These are phyloP conservation scores for Cercospora sp. DNA, from an alignment of 2,329 filamentous ascomycete genomes.

Conservation along the genomic window DNA sequence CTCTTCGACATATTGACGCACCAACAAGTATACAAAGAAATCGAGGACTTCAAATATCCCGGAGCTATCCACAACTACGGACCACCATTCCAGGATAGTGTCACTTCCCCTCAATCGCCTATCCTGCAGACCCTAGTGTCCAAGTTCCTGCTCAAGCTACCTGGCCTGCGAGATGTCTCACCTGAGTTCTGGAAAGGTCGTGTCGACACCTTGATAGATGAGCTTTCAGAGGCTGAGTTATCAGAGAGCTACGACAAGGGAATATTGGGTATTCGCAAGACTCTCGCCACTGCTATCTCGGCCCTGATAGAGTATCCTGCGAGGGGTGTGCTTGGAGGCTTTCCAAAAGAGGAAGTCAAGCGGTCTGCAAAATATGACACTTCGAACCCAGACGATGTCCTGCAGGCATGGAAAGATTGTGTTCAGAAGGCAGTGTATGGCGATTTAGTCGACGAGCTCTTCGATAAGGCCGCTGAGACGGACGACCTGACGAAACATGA, in stretches of 20 bases:
- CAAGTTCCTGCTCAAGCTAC: slow-evolving; percentile 64
- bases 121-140: slow-evolving; percentile 68
- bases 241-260: slow-evolving; percentile 84
- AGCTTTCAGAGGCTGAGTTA: slow-evolving; percentile 66
- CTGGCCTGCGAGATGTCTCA: slow-evolving; percentile 64
- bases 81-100: slow-evolving; percentile 61
- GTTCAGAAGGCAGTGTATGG: slow-evolving; percentile 68
- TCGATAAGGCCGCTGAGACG: slow-evolving; percentile 60
- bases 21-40: slow-evolving; percentile 62
- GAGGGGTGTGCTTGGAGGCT: slow-evolving; percentile 65
- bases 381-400: slow-evolving; percentile 60
- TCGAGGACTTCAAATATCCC: slow-evolving; percentile 68
- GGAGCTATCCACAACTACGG: slow-evolving; percentile 67
- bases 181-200: slow-evolving; percentile 65
- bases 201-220: slow-evolving; percentile 59
- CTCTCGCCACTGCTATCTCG: slow-evolving; percentile 69
- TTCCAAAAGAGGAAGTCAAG: slow-evolving; percentile 44
- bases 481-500: slow-evolving; percentile 65
- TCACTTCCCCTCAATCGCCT: slow-evolving; percentile 57
- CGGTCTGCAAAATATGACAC: slow-evolving; percentile 55
- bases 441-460: slow-evolving; percentile 64
- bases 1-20: slow-evolving; percentile 58
- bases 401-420: slow-evolving; percentile 66
- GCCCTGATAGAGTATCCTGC: slow-evolving; percentile 69
- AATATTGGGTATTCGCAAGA: slow-evolving; percentile 70